Base-by-base conservation (phyloP, 805 yeast species). In the Hanseniaspora lachancei region DNA sequence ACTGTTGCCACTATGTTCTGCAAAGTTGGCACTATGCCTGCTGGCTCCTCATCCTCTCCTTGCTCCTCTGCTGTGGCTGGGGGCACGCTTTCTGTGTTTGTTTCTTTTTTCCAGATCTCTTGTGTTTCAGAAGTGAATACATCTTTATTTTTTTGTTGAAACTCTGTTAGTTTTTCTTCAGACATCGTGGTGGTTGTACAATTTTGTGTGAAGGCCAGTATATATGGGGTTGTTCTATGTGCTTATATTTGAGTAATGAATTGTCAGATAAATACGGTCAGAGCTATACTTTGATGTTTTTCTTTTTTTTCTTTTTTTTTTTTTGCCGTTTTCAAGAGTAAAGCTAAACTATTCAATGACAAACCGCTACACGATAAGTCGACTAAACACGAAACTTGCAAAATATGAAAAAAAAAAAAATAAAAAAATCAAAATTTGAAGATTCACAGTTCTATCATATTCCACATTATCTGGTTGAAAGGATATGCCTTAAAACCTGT, bases 1-100 rank as follows among this genome's bases (percentile, higher is more conserved):
- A 93, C 98, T 0, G 98, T 93, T 38, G 98, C 98, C 49, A 93
- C 98, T 56, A 93, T 93, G 74, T 93, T 93, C 68, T 87, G 95
- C 49, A 74, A 62, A 1, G 97, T 91, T 47, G 98, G 98, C 8
- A 93, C 95, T 55, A 93, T 91, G 44, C 98, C 98, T 0, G 96
- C 86, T 2, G 95, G 83, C 1, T 91, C 82, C 29, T 83, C 82
- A 59, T 80, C 86, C 47, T 81, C 88, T 6, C 62, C 68, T 24
- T 21, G 50, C 44, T 24, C 29, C 9, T 35, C 36, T 47, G 36
- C 18, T 50, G 24, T 55, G 12, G 12, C 49, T 6, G 47, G 23
- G 16, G 46, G 39, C 34, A 53, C 23, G 35, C 36, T 29, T 39
- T 58, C 57, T 32, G 41, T 16, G 43, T 49, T 32, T 32, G 57